Evolutionary conservation across 495 filamentous ascomycete genomes (phyloP), one percentile per base, ranked within the genome.

Genomic region (Penicillium tannophilum): DNA sequence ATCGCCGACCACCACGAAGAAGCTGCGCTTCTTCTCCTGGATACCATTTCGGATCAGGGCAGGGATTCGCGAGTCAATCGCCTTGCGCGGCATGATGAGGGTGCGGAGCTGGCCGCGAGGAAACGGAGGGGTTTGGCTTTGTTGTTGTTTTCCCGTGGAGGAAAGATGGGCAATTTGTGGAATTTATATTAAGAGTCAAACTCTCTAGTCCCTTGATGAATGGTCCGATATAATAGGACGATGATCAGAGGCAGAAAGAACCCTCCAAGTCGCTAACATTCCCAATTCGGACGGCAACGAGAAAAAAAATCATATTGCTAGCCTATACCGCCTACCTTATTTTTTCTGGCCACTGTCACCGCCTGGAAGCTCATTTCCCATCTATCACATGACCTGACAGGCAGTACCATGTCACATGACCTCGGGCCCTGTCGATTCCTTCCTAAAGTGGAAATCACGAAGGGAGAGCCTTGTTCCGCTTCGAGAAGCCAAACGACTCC

Each of bases 1-100:
- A 71, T 99, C 95, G 54, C 95, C 95, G 24, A 99, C 95, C 5
- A 99, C 85, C 53, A 98, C 89, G 74, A 99, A 93, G 79, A 99
- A 97, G 75, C 90, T 94, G 65, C 95, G 86, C 78, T 98, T 97
- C 82, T 97, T 97, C 71, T 96, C 91, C 76, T 96, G 91, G 51
- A 94, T 83, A 55, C 91, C 89, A 89, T 99, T 99, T 69, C 90
- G 89, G 63, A 99, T 93, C 53, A 99, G 86, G 66, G 96, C 89
- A 28, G 91, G 93, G 64, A 99, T 99, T 61, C 95, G 91, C 74
- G 92, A 90, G 69, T 98, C 95, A 70, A 84, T 78, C 44, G 81
- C 82, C 67, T 84, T 84, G 61, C 81, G 77, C 65, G 81, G 79
- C 81, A 84, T 84, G 45, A 56, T 75, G 58, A 58, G 35, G 41